Evolutionary conservation across 177 flowering plant genomes (phyloP).

Genomic region (Vitis hybrid): DNA sequence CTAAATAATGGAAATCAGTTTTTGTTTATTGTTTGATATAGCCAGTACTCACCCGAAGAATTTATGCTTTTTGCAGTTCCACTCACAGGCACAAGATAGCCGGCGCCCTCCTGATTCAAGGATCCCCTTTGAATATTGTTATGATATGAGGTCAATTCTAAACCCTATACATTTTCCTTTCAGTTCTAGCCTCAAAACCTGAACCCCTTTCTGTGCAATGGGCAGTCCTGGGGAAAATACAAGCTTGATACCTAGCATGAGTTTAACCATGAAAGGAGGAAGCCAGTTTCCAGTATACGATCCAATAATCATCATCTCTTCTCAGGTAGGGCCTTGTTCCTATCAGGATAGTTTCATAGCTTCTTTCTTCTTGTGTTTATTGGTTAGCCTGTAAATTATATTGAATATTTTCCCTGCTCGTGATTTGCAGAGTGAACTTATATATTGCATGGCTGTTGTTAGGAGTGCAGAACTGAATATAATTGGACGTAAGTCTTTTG

Average conservation of each 20-base stretch:
- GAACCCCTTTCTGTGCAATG: slow-evolving; percentile 11
- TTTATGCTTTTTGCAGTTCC: slow-evolving; percentile 38
- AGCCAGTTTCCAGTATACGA: slow-evolving; percentile 38
- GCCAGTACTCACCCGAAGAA: background rate
- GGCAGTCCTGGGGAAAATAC: slow-evolving; percentile 43
- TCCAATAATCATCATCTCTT: slow-evolving; percentile 51
- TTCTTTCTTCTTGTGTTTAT: background rate
- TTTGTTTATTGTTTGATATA: too few relatives aligned
- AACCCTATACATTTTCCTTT: slow-evolving; percentile 6
- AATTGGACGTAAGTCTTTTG: slow-evolving; percentile 53
- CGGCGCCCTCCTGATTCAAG: slow-evolving; percentile 43
- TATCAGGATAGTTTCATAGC: background rate
- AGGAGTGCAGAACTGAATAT: slow-evolving; percentile 49
- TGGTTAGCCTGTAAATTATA: background rate
- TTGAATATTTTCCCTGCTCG: background rate
- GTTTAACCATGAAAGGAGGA: slow-evolving; percentile 57
- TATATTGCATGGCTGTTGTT: slow-evolving; percentile 58
- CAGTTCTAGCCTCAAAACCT: background rate
- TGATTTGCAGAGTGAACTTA: slow-evolving; percentile 33
- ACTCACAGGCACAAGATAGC: slow-evolving; percentile 49
- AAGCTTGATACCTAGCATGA: slow-evolving; percentile 44
- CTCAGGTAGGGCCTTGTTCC: slow-evolving; percentile 30
- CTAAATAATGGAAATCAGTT: background rate
- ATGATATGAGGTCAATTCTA: slow-evolving; percentile 47
- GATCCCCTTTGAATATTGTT: slow-evolving; percentile 85